Percentiles rank a stretch among this genome's conserved stretches.
These are phyloP conservation scores for Aureobasidium sp. DNA, from an alignment of 2,329 filamentous ascomycete species.

Conservation along the genomic window DNA sequence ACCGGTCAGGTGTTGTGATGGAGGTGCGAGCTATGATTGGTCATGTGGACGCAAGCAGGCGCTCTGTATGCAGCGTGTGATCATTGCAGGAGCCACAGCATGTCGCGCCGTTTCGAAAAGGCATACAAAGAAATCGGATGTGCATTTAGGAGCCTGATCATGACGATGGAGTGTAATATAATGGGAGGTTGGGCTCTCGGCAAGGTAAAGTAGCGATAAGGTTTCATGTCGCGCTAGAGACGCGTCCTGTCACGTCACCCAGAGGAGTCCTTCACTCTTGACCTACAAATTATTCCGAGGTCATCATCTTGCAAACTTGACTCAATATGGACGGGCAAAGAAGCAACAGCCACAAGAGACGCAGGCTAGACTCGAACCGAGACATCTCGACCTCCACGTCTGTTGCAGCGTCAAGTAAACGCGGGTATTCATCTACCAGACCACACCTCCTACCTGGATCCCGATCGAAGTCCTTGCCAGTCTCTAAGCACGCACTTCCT, in stretches of 20 bases:
- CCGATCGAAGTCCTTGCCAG: too few relatives aligned
- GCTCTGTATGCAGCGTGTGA: constrained; percentile 10
- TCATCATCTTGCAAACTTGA: too few relatives aligned
- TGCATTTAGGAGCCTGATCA: neutral
- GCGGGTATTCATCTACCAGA: neutral
- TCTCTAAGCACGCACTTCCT: too few relatives aligned
- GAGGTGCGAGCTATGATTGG: constrained; percentile 14
- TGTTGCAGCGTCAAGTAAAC: neutral
- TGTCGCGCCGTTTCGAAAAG: neutral
- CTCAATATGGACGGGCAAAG: neutral
- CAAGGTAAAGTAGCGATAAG: constrained; percentile 2
- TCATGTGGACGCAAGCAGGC: constrained; percentile 1
- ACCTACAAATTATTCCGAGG: neutral
- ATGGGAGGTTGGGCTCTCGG: neutral
- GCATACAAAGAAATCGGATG: neutral
- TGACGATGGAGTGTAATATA: neutral
- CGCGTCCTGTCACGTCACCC: constrained; percentile 3
- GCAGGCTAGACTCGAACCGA: neutral
- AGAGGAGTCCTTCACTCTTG: neutral
- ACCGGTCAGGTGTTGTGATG: constrained; percentile 17
- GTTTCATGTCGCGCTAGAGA: neutral
- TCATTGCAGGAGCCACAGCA: constrained; percentile 3
- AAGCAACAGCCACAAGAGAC: neutral
- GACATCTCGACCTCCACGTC: neutral
- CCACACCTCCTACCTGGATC: too few relatives aligned